phyloP scores from a whole-genome alignment of 768 basidiomycete genomes.

The Phlebiopsis flavidoalba region DNA sequence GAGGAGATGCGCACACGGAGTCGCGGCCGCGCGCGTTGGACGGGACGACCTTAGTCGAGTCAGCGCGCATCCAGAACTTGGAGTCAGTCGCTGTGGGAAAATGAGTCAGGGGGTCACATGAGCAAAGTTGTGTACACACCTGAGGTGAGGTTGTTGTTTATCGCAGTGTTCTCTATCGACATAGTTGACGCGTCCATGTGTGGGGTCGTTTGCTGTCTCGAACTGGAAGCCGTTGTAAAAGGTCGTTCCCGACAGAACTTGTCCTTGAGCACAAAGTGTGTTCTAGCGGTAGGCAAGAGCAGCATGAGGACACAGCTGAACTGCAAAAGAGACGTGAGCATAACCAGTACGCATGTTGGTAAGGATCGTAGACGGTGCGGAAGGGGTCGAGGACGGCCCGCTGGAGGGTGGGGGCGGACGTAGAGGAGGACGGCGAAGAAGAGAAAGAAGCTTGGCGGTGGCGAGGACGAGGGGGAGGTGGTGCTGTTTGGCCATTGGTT shows the following conservation, averaged over 20 bases:
- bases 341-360: conserved; percentile 29
- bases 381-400: conserved; percentile 14
- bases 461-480: conserved; percentile 8
- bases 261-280: conserved; percentile 18
- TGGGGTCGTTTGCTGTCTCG: conserved; percentile 53
- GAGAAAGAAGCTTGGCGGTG: conserved; percentile 15
- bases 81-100: conserved; percentile 27
- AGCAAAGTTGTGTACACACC: conserved; percentile 25
- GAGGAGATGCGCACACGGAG: conserved; percentile 49
- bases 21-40: conserved; percentile 44
- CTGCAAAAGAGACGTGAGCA: conserved; percentile 17
- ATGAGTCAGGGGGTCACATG: neutral
- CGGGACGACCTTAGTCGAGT: conserved; percentile 34
- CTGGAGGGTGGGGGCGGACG: conserved; percentile 15
- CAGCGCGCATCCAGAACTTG: conserved; percentile 57
- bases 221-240: conserved; percentile 47
- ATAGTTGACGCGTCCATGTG: conserved; percentile 61
- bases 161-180: conserved; percentile 39
- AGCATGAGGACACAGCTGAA: conserved; percentile 14
- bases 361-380: conserved; percentile 12
- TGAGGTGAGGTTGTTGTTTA: conserved; percentile 38
- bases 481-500: neutral
- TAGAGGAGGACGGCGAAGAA: conserved; percentile 22
- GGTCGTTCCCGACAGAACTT: conserved; percentile 28
- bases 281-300: conserved; percentile 11